Evolutionary conservation across 2,329 filamentous ascomycete species (phyloP), one percentile per base, ranked within the genome.

Genomic region (Apiospora sp.): DNA sequence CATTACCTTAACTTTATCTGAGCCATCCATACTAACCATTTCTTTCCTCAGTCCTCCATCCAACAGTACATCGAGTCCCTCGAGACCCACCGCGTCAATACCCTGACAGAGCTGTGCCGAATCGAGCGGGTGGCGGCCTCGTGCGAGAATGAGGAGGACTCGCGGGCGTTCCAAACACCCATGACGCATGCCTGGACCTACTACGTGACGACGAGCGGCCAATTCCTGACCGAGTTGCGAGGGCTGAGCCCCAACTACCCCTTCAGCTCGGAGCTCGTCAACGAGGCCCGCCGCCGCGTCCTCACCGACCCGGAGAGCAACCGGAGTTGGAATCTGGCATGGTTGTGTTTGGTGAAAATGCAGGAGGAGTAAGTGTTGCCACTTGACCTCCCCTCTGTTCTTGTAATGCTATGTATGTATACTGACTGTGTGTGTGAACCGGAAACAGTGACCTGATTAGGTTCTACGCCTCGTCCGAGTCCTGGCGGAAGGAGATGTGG

Each of bases 281-380:
- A 89, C 69, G 91, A 93, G 77, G 92, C 92, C 0, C 91, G 92
- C 77, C 82, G 84, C 71, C 85, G 91, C 30, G 92, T 94, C 3
- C 85, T 87, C 71, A 84, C 83, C 41, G 92, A 94, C 74, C 91
- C 91, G 0, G 83, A 87, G 24, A 92, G 90, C 75, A 91, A 90
- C 76, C 87, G 90, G 34, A 94, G 92, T 79, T 94, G 93, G 92
- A 95, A 94, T 79, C 85, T 92, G 76, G 92, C 91, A 58, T 94
- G 92, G 92, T 83, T 94, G 67, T 90, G 92, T 44, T 83, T 94
- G 13, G 83, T 83, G 58, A 93, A 93, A 80, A 90, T 94, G 69
- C 85, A 87, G 30, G 88, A 90, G 72, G 90, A 92, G 91, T 92
- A 83, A 81, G 89, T 85, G 22, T 54, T 30, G 2, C 27, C 27